phyloP scores from a whole-genome alignment of 2,329 filamentous ascomycete genomes.

The Fusarium secorum region DNA sequence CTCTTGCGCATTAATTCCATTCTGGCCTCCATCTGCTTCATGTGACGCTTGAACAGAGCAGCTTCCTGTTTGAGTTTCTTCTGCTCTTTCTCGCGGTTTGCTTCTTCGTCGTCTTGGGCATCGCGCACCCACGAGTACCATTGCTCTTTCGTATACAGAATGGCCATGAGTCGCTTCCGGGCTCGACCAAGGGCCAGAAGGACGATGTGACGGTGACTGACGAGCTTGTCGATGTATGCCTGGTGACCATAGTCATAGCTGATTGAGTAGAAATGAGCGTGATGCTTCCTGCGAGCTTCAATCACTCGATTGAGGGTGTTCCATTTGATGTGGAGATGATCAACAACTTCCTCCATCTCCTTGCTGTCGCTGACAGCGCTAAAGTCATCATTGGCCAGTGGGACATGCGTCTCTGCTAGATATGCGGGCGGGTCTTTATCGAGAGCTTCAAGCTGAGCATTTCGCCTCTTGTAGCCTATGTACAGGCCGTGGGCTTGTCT shows the following conservation, averaged over 20 bases:
- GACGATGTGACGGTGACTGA: constrained; percentile 31
- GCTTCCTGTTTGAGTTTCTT: constrained; percentile 43
- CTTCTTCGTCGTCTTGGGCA: constrained; percentile 38
- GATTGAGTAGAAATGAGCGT: constrained; percentile 40
- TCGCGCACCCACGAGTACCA: constrained; percentile 40
- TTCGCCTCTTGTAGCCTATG: constrained; percentile 41
- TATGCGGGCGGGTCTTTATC: constrained; percentile 26
- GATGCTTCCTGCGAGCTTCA: constrained; percentile 39
- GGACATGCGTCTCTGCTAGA: constrained; percentile 7
- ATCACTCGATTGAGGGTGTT: constrained; percentile 36
- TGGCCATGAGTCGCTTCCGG: constrained; percentile 24
- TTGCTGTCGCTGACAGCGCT: constrained; percentile 9
- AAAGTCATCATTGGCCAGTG: constrained; percentile 39
- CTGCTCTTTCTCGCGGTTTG: constrained; percentile 39
- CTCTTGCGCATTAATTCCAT: constrained; percentile 27
- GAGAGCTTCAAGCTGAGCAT: constrained; percentile 32
- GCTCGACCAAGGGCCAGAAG: constrained; percentile 27
- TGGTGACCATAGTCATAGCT: constrained; percentile 39
- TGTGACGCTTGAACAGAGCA: constrained; percentile 40
- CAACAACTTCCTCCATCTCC: constrained; percentile 22
- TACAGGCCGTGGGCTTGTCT: constrained; percentile 38
- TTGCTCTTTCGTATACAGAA: constrained; percentile 37
- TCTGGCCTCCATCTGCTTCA: constrained; percentile 37
- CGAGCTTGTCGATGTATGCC: constrained; percentile 40
- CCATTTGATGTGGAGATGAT: constrained; percentile 37